phyloP scores from a whole-genome alignment of 192 early-diverging fungal genomes.

The Coemansia sp. region DNA sequence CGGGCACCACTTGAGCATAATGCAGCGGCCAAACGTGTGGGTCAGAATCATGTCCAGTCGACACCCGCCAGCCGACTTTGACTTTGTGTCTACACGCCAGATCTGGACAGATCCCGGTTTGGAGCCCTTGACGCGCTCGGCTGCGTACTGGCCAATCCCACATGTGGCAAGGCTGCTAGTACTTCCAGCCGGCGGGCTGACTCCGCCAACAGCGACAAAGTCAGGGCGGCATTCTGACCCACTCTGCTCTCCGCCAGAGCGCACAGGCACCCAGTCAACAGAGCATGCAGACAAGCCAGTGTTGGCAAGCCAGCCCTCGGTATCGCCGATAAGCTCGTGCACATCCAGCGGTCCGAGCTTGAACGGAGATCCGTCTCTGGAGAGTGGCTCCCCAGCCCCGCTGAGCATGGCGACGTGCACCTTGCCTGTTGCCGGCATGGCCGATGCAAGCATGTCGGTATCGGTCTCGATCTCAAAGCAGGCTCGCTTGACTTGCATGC shows the following conservation, averaged over 20 bases:
- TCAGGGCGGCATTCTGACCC: not conserved
- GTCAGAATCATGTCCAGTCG: slow-evolving; percentile 17
- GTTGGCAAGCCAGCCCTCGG: slow-evolving; percentile 20
- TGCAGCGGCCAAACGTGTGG: slow-evolving; percentile 36
- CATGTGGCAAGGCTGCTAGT: not conserved
- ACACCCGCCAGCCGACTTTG: not conserved
- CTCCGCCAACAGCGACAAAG: slow-evolving; percentile 28
- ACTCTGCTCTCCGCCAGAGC: not conserved
- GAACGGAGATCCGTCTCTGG: not conserved
- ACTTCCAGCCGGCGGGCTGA: slow-evolving; percentile 2
- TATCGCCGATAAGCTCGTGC: not conserved
- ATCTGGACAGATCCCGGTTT: slow-evolving; percentile 33
- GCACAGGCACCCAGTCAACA: slow-evolving; percentile 36
- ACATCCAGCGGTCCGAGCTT: not conserved
- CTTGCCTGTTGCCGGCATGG: not conserved
- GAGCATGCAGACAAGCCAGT: slow-evolving; percentile 9
- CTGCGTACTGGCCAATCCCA: not conserved
- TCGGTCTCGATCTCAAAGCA: slow-evolving; percentile 7
- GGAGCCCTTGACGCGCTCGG: slow-evolving; percentile 9
- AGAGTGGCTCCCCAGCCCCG: not conserved
- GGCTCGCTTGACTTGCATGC: not conserved
- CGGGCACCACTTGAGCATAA: slow-evolving; percentile 38
- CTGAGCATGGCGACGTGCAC: not conserved
- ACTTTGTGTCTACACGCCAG: slow-evolving; percentile 21
- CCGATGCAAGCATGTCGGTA: not conserved